Base-by-base conservation (phyloP, 2,329 filamentous ascomycete genomes). In the Fusarium illudens region DNA sequence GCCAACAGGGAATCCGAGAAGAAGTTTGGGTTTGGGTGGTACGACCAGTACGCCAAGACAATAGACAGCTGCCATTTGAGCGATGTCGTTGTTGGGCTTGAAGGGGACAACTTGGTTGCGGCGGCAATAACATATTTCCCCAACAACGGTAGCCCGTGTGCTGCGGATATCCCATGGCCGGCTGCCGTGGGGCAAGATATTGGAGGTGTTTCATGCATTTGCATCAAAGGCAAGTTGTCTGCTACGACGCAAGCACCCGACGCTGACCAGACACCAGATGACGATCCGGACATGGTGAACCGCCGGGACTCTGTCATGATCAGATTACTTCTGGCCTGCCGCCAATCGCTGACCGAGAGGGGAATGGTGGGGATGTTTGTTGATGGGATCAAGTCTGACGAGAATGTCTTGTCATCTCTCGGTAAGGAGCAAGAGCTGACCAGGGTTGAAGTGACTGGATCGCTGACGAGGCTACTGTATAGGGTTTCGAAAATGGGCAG, bases 201-300 rank as follows among this genome's bases (percentile, higher is more conserved):
- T 39, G 87, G 87, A 46, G 87, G 87, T 25, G 82, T 87, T 33
- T 84, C 86, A n/a, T 89, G 87, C 74, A 84, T 89, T 54, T 89
- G 84, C 75, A 83, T 89, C 65, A 78, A 80, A 72, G 84, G 87
- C 87, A 74, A 63, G 84, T 80, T 36, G 22, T 46, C 48, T 19
- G 12, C 17, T 12, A 36, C 17, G n/a, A 25, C 19, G 13, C 17
- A 30, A 64, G 22, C 29, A 30, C n/a, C 39, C 12, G 30, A 36
- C 17, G 48, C 69, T 72, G 29, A 69, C 42, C 12, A 6, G 30
- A 7, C 22, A 49, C 52, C n/a, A 85, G 83, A 84, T 49, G 80
- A 82, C 17, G 78, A 82, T 62, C 76, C 79, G 3, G 78, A 79
- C 15, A 78, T 80, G 68, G 77, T 79, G 19, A 82, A 79, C 57